Conservation (phyloP, 2,329 filamentous ascomycete genomes). For the Anthostomella pinea region DNA sequence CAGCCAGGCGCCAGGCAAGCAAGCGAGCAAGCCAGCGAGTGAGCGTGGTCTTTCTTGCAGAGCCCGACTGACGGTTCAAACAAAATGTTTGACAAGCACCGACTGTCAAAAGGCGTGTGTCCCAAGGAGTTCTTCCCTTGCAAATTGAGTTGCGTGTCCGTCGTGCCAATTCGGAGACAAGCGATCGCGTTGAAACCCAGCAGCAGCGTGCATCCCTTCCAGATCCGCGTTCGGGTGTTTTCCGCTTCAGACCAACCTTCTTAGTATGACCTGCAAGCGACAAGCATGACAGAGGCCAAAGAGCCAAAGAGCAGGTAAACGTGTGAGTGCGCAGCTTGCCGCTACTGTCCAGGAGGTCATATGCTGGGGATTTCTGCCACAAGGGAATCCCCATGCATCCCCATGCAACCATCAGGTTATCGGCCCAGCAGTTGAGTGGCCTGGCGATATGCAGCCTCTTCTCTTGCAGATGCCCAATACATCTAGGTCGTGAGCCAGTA, state of each 20-base stretch:
- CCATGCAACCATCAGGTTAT: conserved; percentile 32
- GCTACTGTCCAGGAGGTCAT: conserved; percentile 28
- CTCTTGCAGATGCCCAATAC: conserved; percentile 31
- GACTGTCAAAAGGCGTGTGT: no score
- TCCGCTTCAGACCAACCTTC: no score
- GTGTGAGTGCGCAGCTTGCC: conserved; percentile 21
- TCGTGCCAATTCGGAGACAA: no score
- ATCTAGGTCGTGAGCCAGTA: conserved; percentile 25
- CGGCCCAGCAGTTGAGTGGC: conserved; percentile 29
- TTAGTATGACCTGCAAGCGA: no score
- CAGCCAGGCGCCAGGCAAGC: not conserved
- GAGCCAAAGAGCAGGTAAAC: conserved; percentile 16
- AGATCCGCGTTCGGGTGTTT: conserved; percentile 16
- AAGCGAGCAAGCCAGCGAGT: not conserved
- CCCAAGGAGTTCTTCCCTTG: no score
- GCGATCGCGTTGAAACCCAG: no score
- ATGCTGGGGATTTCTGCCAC: conserved; percentile 28
- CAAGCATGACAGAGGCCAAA: not conserved
- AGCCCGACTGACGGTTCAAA: not conserved
- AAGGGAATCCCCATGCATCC: conserved; percentile 29
- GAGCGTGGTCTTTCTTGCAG: not conserved
- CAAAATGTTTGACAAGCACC: not conserved
- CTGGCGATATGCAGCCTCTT: conserved; percentile 29
- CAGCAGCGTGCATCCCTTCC: no score
- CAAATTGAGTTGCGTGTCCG: no score